Conservation (phyloP, 208 protist genomes). For the Herpetomonas tarakana region DNA sequence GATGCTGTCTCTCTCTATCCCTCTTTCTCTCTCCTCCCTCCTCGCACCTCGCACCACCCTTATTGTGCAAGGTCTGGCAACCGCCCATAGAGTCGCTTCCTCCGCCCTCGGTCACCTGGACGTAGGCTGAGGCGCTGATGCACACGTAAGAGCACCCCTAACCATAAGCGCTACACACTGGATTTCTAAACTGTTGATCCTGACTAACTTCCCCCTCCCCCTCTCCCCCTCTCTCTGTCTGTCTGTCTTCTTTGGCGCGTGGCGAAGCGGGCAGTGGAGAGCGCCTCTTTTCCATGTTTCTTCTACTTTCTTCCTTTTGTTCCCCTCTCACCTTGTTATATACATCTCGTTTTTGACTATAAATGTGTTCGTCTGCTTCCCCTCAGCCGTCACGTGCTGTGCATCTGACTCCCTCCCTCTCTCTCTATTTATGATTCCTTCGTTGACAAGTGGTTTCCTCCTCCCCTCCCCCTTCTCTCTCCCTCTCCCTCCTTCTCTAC, state of each 20-base stretch:
- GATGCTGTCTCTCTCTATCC: no score
- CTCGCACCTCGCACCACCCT: no score
- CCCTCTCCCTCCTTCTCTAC: background rate
- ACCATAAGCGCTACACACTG: no score
- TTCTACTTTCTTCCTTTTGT: slow-evolving; percentile 7
- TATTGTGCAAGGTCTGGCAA: no score
- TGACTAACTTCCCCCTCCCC: no score
- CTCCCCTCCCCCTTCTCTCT: background rate
- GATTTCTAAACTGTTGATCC: no score
- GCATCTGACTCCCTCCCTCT: background rate
- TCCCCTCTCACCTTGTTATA: background rate
- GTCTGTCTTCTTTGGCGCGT: slow-evolving; percentile 3
- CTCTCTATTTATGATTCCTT: slow-evolving; percentile 3
- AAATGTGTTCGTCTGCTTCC: slow-evolving; percentile 2
- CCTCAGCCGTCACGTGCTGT: background rate
- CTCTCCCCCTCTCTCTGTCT: no score
- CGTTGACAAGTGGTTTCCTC: background rate
- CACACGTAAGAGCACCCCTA: no score
- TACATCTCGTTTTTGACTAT: slow-evolving; percentile 8
- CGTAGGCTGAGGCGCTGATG: no score
- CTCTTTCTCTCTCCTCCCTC: no score
- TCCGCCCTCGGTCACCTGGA: no score
- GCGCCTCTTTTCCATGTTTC: slow-evolving; percentile 4
- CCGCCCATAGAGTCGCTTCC: no score
- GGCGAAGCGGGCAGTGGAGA: background rate